Base-by-base conservation (phyloP, 2,329 filamentous ascomycete genomes). In the Penicillium sp. region DNA sequence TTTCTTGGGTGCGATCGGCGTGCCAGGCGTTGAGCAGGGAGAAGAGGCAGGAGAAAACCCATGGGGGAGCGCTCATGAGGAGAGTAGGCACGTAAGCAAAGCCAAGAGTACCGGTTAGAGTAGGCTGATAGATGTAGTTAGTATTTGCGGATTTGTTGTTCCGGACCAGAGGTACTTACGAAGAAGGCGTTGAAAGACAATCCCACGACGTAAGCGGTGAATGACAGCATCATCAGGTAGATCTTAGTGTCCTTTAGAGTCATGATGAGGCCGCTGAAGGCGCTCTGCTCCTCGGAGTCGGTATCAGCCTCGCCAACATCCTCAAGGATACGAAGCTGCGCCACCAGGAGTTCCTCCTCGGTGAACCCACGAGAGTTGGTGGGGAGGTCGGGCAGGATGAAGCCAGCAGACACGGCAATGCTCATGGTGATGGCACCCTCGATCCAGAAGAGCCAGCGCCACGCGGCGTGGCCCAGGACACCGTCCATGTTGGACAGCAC, bases 221-320 rank as follows among this genome's bases (percentile, higher is more conserved):
- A 83, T 1, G 84, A 85, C 6, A 87, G 56, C 80, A 86, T 87
- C 82, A 88, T 83, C 60, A 88, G 66, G 66, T 87, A 88, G 61
- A 87, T 85, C 76, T 87, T 88, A 62, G 75, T 16, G 61, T 88
- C 86, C 70, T 83, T 85, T 51, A 87, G 67, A 0, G 85, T 83
- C 81, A 88, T 84, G 54, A 82, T 37, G 3, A 75, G 33, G 86
- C 86, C 86, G 9, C 79, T 79, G 60, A 85, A 82, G 2, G 77
- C 67, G 3, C 80, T 80, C 64, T 68, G 63, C 13, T 84, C 78
- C n/a, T 76, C 74, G 0, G 77, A 76, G 64, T 86, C 84, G 6
- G 73, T 75, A 58, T 86, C 83, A 0, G 81, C 81, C 69, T 85
- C 82, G 41, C 83, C 84, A 1, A 84, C 82, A 62, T 86, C 84